A percentile compares a stretch with the other conserved stretches of the same genome.
phyloP scores from a whole-genome alignment of 805 yeast species.

The Komagataella kurtzmanii region DNA sequence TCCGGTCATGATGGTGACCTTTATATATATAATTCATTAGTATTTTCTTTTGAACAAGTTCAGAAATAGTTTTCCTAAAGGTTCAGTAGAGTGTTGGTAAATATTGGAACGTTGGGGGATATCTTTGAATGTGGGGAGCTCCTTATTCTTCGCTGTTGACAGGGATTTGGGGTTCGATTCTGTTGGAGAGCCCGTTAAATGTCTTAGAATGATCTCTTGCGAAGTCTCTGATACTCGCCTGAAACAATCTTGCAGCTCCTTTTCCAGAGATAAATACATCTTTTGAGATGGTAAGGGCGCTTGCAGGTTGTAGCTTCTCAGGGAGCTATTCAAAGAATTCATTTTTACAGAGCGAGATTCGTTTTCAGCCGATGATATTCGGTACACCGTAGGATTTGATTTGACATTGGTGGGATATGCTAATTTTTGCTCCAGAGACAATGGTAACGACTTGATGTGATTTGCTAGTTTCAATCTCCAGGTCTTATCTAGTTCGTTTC shows the following conservation, averaged over 20 bases:
- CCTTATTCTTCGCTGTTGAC: neutral
- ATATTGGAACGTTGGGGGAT: conserved; percentile 3
- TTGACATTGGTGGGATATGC: conserved; percentile 8
- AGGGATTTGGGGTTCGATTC: neutral
- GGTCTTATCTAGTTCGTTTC: conserved; percentile 26
- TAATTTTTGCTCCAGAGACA: conserved; percentile 9
- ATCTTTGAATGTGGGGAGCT: conserved; percentile 7
- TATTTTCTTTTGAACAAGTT: conserved; percentile 9
- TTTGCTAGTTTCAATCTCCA: conserved; percentile 23
- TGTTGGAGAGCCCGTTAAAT: conserved; percentile 7
- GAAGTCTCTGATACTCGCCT: conserved; percentile 16
- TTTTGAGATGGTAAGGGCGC: conserved; percentile 50
- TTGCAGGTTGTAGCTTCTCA: conserved; percentile 48
- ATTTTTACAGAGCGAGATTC: conserved; percentile 21
- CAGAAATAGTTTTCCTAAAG: conserved; percentile 14
- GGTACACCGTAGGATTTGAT: conserved; percentile 21
- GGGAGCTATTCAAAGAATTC: conserved; percentile 27
- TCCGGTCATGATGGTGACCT: neutral
- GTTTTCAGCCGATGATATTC: conserved; percentile 8
- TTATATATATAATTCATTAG: neutral
- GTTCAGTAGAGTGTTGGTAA: conserved; percentile 16
- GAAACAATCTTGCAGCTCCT: conserved; percentile 28
- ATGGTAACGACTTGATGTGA: conserved; percentile 11
- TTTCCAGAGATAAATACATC: conserved; percentile 30
- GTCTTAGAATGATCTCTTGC: conserved; percentile 8